Conservation (phyloP, 108 stramenopile genomes). For the Nannochloropsis salina region DNA sequence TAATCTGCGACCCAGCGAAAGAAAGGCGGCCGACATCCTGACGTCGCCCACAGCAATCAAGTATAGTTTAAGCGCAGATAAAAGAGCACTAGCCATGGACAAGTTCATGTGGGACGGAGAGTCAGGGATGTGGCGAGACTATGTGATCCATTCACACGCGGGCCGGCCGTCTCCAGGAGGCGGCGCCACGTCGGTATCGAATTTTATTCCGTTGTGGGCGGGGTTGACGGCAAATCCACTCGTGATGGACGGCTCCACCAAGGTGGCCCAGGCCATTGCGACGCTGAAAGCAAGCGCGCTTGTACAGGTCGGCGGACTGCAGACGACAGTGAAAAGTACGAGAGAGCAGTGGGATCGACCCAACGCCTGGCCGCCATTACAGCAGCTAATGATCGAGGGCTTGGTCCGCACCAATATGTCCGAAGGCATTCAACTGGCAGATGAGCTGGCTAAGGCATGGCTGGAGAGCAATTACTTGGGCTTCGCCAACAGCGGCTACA, state of each 20-base stretch:
- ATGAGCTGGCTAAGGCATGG: conserved; percentile 32
- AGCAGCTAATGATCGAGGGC: conserved; percentile 48
- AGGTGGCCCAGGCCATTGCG: neutral
- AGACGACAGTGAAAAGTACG: conserved; percentile 25
- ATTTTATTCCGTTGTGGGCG: conserved; percentile 25
- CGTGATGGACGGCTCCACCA: neutral
- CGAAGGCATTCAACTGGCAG: conserved; percentile 37
- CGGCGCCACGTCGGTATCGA: neutral
- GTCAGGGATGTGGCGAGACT: conserved; percentile 34
- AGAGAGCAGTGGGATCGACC: conserved; percentile 59
- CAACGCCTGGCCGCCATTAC: conserved; percentile 56
- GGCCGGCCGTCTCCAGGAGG: neutral
- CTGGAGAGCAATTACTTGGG: conserved; percentile 23
- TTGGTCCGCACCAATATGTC: conserved; percentile 21
- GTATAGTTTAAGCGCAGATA: conserved; percentile 27
- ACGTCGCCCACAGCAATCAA: conserved; percentile 6
- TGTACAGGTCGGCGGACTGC: conserved; percentile 22
- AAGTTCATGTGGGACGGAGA: conserved; percentile 43
- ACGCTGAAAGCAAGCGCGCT: neutral
- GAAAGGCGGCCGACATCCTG: neutral
- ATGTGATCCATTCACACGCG: neutral
- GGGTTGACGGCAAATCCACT: neutral
- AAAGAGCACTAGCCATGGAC: conserved; percentile 42
- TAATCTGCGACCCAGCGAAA: neutral
- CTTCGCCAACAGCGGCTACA: conserved; percentile 33